phyloP scores from a whole-genome alignment of 768 basidiomycete genomes.

The Boletus huronensis region DNA sequence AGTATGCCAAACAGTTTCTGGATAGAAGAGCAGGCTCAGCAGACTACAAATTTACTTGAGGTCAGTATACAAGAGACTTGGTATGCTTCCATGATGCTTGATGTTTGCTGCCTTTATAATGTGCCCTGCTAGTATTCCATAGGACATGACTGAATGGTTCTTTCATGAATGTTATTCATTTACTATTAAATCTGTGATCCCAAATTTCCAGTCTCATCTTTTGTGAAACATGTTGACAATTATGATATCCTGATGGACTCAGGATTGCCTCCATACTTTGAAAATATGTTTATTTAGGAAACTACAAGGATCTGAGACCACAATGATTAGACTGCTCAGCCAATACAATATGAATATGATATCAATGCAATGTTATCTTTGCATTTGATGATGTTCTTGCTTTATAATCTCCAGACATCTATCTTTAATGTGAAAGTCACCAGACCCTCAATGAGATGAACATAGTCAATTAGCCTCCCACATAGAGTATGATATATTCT shows the following conservation, averaged over 20 bases:
- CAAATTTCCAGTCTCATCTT: not conserved
- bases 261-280: not conserved
- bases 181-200: no score
- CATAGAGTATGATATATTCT: not conserved
- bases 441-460: not conserved
- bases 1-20: slow-evolving; percentile 13
- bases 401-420: not conserved
- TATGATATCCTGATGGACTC: not conserved
- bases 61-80: not conserved
- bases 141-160: not conserved
- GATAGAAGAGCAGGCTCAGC: not conserved
- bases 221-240: not conserved
- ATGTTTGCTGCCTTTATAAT: not conserved
- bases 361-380: not conserved
- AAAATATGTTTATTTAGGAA: not conserved
- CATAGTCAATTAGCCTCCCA: not conserved
- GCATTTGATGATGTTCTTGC: not conserved
- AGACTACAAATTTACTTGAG: not conserved
- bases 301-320: not conserved
- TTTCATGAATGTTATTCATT: not conserved
- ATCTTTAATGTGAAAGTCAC: not conserved
- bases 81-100: not conserved
- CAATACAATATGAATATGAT: not conserved
- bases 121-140: not conserved
- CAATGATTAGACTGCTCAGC: not conserved